Percentiles rank a stretch among this genome's conserved stretches.
Conservation (phyloP, 805 yeast genomes). For the Barnettozyma salicaria region DNA sequence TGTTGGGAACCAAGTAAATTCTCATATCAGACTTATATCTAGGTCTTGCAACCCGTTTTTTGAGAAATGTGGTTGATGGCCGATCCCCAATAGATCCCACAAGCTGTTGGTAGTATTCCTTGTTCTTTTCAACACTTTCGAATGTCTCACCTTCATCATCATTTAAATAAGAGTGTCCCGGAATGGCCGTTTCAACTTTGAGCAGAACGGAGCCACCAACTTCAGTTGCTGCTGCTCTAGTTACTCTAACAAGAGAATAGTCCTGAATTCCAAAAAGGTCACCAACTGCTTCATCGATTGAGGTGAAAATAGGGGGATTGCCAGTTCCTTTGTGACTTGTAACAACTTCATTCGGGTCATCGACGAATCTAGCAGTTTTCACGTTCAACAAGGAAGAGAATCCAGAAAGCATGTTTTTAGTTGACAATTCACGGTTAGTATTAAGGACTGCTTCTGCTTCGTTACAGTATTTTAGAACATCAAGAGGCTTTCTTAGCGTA, state of each 20-base stretch:
- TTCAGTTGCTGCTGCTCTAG: conserved; percentile 49
- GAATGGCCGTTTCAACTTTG: conserved; percentile 49
- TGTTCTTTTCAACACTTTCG: conserved; percentile 16
- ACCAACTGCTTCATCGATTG: conserved; percentile 42
- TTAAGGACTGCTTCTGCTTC: conserved; percentile 8
- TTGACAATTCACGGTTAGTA: conserved; percentile 21
- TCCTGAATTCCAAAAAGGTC: conserved; percentile 36
- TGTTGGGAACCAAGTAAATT: conserved; percentile 46
- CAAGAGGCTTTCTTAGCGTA: conserved; percentile 20
- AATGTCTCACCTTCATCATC: conserved; percentile 38
- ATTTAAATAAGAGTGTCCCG: conserved; percentile 44
- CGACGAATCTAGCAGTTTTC: conserved; percentile 18
- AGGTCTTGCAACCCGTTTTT: conserved; percentile 55
- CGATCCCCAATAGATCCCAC: conserved; percentile 33
- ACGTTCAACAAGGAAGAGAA: conserved; percentile 22
- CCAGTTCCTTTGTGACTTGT: too few relatives aligned
- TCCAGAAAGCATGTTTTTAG: conserved; percentile 18
- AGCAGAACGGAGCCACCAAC: conserved; percentile 45
- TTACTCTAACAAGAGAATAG: conserved; percentile 44
- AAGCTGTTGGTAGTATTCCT: conserved; percentile 17
- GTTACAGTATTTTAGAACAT: conserved; percentile 20
- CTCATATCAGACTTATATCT: conserved; percentile 59
- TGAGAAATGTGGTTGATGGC: conserved; percentile 45
- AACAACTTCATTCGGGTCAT: conserved; percentile 32
- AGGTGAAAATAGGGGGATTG: conserved; percentile 32